Conservation (phyloP, 1,284 basidiomycete species). For the Puccinia horiana region DNA sequence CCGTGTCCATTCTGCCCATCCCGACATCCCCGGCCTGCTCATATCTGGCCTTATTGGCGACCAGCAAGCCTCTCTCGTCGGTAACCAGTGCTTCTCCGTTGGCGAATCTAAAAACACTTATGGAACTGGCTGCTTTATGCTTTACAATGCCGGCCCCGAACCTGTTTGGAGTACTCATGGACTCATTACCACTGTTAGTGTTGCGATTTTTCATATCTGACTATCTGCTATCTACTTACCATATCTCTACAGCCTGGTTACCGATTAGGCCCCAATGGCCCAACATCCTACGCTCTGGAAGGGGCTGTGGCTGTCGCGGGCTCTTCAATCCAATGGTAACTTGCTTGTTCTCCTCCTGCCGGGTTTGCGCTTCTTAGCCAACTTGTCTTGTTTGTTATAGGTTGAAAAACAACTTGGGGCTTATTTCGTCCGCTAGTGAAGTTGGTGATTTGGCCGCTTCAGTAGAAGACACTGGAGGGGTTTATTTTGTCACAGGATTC, state of each 20-base stretch:
- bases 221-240: not conserved
- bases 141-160: constrained; percentile 88
- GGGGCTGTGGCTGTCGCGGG: constrained; percentile 94
- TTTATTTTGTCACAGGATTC: constrained; percentile 97
- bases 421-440: constrained; percentile 78
- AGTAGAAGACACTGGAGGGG: constrained; percentile 80
- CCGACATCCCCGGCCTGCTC: constrained; percentile 74
- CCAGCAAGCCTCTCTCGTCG: constrained; percentile 92
- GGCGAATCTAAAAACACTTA: constrained; percentile 82
- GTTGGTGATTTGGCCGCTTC: constrained; percentile 81
- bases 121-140: constrained; percentile 53
- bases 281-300: constrained; percentile 88
- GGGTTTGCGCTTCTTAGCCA: not conserved
- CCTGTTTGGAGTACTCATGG: constrained; percentile 83
- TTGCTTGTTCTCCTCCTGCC: not conserved
- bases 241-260: constrained; percentile 67
- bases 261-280: constrained; percentile 75
- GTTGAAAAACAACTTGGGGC: constrained; percentile 83
- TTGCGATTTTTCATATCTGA: not conserved
- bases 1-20: constrained; percentile 61
- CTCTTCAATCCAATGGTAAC: constrained; percentile 80
- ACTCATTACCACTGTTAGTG: constrained; percentile 75
- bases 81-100: constrained; percentile 74
- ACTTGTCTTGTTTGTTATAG: not conserved
- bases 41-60: constrained; percentile 93